Evolutionary conservation across 2,329 filamentous ascomycete genomes (phyloP), one percentile per base, ranked within the genome.

Genomic region (Fusarium drepaniforme): DNA sequence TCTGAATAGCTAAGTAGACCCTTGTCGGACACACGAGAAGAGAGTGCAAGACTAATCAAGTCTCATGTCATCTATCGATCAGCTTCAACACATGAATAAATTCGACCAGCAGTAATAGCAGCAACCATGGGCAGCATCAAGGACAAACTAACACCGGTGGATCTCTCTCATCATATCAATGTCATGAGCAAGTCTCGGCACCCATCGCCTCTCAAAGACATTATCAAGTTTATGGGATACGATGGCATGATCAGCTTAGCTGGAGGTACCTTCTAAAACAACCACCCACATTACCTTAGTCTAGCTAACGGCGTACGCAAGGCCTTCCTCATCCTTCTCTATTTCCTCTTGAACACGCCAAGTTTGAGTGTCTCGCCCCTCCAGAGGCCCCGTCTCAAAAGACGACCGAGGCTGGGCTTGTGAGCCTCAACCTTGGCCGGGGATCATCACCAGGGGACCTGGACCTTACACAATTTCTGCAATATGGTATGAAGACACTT

Each of bases 191-290:
- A 74, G 33, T 71, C 80, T 25, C 68, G 81, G 0, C 80, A 82
- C 59, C 79, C 79, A 0, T 80, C 78, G 8, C 81, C 81, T 1
- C 70, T 82, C 6, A 82, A 82, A 59, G 80, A 82, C 42, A 82
- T 82, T 25, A 77, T 82, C 67, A 78, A 79, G 64, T 81, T 75
- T n/a, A 82, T 82, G 81, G 76, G 66, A 1, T 72, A 76, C n/a
- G 81, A 82, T 66, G 81, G 79, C 16, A 82, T 82, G 81, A 78
- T 82, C 33, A 80, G 77, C 61, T 65, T 81, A 7, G 80, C 80
- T 3, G 80, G 80, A 72, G 80, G 80, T 81, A 58, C 59, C 28
- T 28, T 42, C n/a, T 33, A n/a, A 8, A 7, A 16, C 13, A 15
- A 8, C 5, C 25, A 18, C 15, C 8, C 4, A 53, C 2, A n/a